Evolutionary conservation across 306 rosid genomes (phyloP), one percentile per base, ranked within the genome.

Genomic region (Vigna nakashimae): DNA sequence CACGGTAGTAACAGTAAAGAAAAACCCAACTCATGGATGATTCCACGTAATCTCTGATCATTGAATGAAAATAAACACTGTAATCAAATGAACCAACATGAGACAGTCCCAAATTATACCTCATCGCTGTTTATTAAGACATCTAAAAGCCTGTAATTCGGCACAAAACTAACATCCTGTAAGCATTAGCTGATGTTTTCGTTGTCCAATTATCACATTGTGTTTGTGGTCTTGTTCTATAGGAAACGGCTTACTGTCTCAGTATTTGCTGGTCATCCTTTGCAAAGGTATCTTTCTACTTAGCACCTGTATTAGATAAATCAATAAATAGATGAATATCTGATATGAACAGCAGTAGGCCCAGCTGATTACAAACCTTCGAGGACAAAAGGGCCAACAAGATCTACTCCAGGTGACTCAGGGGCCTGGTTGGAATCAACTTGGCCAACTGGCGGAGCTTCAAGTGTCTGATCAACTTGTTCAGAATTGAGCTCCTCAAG

Each of bases 291-390:
- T 85, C 89, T 83, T 63, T 92, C 77, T 92, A 89, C 86, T 91
- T 86, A 85, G 92, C 84, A 89, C 97, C 98, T 91, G 98, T 88
- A 88, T 79, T 86, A 83, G 89, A 92, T 65, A 84, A 81, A 87
- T 83, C 62, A 89, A 85, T 86, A 85, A 89, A 89, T 83, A 84
- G 84, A 55, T 75, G 88, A 70, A 82, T 67, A 83, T 90, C 96
- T 69, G 81, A 84, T 85, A 84, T 85, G 84, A 87, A 89, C 83
- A 88, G 78, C 73, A 86, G 74, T 69, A 89, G 87, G 82, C 88
- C 95, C 81, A 88, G 86, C 86, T 83, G 74, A 59, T 82, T 84
- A 95, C 96, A 92, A 88, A 90, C 98, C 98, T 89, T 95, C 96
- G 52, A 95, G 89, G 79, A 89, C 40, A 87, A 95, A 92, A 7